A percentile compares a stretch with the other conserved stretches of the same genome.
phyloP scores from a whole-genome alignment of 768 basidiomycete species.

The Termitomyces sp. region DNA sequence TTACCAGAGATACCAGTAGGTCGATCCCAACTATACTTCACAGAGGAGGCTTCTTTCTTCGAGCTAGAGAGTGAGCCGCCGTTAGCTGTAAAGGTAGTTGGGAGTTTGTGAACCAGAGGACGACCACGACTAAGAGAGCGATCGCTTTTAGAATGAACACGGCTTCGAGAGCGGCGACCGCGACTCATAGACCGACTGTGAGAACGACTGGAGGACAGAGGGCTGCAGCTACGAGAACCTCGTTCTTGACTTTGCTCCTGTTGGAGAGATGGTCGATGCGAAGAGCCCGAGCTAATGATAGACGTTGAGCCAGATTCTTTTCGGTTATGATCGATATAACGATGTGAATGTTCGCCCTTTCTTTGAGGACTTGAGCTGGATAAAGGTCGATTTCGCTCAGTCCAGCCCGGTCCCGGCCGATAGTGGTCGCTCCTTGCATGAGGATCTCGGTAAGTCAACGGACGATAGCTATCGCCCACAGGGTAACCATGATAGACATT shows the following conservation, averaged over 20 bases:
- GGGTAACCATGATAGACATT: slow-evolving; percentile 2
- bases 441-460: slow-evolving; percentile 35
- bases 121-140: slow-evolving; percentile 13
- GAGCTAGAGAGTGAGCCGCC: slow-evolving; percentile 2
- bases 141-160: slow-evolving; percentile 12
- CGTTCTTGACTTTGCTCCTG: slow-evolving; percentile 12
- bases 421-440: slow-evolving; percentile 42
- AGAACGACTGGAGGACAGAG: slow-evolving; percentile 13
- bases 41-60: slow-evolving; percentile 6
- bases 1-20: slow-evolving; percentile 4
- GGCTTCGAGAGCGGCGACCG: slow-evolving; percentile 11
- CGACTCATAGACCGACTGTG: slow-evolving; percentile 13
- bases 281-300: slow-evolving; percentile 21
- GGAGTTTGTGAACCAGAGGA: slow-evolving; percentile 3
- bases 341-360: slow-evolving; percentile 16
- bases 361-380: slow-evolving; percentile 4
- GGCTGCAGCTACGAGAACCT: slow-evolving; percentile 15
- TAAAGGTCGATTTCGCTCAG: slow-evolving; percentile 2
- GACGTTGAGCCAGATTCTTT: slow-evolving; percentile 23
- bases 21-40: slow-evolving; percentile 14
- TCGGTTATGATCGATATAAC: slow-evolving; percentile 19
- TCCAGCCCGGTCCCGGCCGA: slow-evolving; percentile 30
- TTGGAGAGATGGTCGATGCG: slow-evolving; percentile 18
- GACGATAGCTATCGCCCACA: slow-evolving; percentile 47
- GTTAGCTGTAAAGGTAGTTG: not conserved